Conservation (phyloP, 2,329 filamentous ascomycete species). For the Chrysoporthe cubensis region DNA sequence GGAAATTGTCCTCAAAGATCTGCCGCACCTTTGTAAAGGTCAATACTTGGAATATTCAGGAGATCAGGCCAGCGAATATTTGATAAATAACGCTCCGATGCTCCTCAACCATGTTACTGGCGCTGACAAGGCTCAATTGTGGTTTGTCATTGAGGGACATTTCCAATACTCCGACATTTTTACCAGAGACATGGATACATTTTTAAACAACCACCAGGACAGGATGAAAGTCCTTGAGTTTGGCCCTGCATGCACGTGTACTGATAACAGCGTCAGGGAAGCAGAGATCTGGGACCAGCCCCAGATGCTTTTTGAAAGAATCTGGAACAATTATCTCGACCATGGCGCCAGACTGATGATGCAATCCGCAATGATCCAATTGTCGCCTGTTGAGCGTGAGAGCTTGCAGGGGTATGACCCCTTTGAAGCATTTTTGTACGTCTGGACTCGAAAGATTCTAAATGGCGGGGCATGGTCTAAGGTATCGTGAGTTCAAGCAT, state of each 20-base stretch:
- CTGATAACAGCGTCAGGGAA: not conserved
- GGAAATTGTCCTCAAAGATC: not conserved
- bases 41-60: not conserved
- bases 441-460: not conserved
- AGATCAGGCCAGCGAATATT: not conserved
- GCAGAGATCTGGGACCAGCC: not conserved
- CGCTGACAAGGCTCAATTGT: not conserved
- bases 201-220: not conserved
- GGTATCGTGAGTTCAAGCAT: no score
- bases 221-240: not conserved
- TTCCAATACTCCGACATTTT: not conserved
- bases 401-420: not conserved
- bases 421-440: not conserved
- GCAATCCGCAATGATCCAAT: not conserved
- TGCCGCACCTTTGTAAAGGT: not conserved
- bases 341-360: not conserved
- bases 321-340: not conserved
- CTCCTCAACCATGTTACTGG: constrained; percentile 4
- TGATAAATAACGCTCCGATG: not conserved
- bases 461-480: no score
- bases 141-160: not conserved
- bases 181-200: not conserved
- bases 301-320: not conserved
- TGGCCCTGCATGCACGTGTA: not conserved
- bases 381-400: not conserved